Conservation (phyloP, 192 early-diverging fungal genomes). For the Allomyces javanicus region DNA sequence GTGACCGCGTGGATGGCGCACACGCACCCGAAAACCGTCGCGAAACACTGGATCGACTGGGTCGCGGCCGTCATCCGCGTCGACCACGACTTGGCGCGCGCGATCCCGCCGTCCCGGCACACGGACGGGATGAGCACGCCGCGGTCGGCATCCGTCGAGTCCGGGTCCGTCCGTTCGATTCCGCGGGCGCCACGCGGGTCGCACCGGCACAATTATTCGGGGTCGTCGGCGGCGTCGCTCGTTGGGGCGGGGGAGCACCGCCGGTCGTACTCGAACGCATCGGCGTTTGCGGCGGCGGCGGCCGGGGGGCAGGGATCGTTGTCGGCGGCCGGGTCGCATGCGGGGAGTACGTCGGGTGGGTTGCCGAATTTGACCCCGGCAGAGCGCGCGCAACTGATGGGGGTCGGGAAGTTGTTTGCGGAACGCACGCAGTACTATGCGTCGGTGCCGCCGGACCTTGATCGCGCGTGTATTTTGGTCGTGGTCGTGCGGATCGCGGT, state of each 20-base stretch:
- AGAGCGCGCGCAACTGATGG: constrained; percentile 23
- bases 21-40: constrained; percentile 1
- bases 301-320: no score
- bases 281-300: no score
- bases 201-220: background rate
- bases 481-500: constrained; percentile 37
- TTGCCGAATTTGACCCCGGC: constrained; percentile 20
- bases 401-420: constrained; percentile 50
- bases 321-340: no score
- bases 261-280: no score
- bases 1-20: constrained; percentile 2
- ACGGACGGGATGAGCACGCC: background rate
- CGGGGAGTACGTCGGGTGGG: no score
- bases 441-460: constrained; percentile 23
- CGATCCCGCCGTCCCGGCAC: background rate
- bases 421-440: constrained; percentile 45
- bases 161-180: background rate
- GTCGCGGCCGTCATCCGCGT: background rate
- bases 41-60: background rate
- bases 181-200: background rate
- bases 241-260: no score
- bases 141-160: background rate
- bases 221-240: background rate
- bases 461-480: constrained; percentile 20
- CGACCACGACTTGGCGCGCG: constrained; percentile 4